Conservation (phyloP, 2,329 filamentous ascomycete species). For the Proliferodiscus dingleyae region DNA sequence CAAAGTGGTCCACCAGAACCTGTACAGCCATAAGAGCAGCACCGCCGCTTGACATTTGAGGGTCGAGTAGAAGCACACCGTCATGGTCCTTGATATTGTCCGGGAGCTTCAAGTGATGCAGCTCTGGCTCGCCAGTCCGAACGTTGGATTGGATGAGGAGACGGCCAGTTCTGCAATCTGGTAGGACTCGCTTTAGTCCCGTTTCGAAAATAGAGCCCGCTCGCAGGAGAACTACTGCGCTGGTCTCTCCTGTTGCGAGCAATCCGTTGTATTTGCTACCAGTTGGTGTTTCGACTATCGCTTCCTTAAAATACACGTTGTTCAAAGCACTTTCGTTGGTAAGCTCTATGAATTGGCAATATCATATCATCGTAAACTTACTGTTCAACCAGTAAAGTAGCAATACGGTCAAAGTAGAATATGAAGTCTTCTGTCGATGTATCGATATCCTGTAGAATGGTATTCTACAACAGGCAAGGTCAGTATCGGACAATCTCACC, state of each 20-base stretch:
- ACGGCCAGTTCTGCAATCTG: slow-evolving; percentile 84
- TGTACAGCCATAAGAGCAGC: slow-evolving; percentile 88
- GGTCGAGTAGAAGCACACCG: slow-evolving; percentile 80
- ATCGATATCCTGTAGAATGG: slow-evolving; percentile 75
- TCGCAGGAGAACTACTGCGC: slow-evolving; percentile 81
- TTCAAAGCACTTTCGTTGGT: slow-evolving; percentile 60
- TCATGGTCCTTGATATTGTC: slow-evolving; percentile 68
- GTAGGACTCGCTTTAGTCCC: slow-evolving; percentile 82
- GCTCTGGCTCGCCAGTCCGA: slow-evolving; percentile 80
- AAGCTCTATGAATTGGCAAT: slow-evolving; percentile 18
- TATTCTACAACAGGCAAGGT: slow-evolving; percentile 45
- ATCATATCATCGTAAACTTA: slow-evolving; percentile 35
- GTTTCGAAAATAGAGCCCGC: slow-evolving; percentile 86
- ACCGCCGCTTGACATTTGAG: slow-evolving; percentile 91
- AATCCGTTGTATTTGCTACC: slow-evolving; percentile 68
- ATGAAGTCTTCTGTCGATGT: slow-evolving; percentile 86
- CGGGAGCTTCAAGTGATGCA: slow-evolving; percentile 83
- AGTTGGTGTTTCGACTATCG: slow-evolving; percentile 65
- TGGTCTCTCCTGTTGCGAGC: slow-evolving; percentile 65
- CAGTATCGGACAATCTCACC: background rate
- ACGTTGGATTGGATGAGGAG: slow-evolving; percentile 87
- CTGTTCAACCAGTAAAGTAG: slow-evolving; percentile 78
- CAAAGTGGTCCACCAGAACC: slow-evolving; percentile 91
- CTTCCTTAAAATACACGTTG: slow-evolving; percentile 63
- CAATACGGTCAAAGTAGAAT: slow-evolving; percentile 92